Conservation (phyloP, 768 basidiomycete species). For the Ephemerocybe angulata region DNA sequence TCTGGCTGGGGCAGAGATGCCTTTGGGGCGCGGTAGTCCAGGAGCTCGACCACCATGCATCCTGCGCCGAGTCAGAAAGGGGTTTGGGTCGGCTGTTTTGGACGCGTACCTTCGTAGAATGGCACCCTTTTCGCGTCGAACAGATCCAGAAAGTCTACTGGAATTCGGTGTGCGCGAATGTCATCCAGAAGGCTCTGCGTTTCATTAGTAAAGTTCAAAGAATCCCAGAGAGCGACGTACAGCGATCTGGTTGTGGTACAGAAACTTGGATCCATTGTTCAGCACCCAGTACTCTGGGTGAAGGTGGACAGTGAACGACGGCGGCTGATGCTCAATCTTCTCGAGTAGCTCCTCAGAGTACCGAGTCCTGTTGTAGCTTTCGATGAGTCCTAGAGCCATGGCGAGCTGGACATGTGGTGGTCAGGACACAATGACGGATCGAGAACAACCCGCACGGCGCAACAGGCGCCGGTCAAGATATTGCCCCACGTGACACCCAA, state of each 20-base stretch:
- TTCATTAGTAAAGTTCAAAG: neutral
- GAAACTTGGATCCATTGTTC: conserved; percentile 77
- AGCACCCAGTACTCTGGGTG: conserved; percentile 80
- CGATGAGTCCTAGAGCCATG: conserved; percentile 23
- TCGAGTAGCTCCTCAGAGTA: conserved; percentile 58
- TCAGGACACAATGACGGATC: neutral
- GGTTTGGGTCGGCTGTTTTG: neutral
- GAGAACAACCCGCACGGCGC: neutral
- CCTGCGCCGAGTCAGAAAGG: conserved; percentile 39
- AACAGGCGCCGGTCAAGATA: neutral
- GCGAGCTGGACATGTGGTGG: neutral
- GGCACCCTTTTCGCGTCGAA: conserved; percentile 71
- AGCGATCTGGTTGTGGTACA: conserved; percentile 77
- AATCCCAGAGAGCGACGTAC: conserved; percentile 26
- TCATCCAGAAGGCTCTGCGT: conserved; percentile 75
- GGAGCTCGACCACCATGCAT: conserved; percentile 80
- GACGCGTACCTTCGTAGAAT: conserved; percentile 77
- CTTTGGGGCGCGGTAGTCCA: conserved; percentile 67
- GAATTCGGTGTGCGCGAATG: conserved; percentile 78
- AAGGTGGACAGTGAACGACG: conserved; percentile 78
- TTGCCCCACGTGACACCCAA: neutral
- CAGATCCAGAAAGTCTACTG: conserved; percentile 78
- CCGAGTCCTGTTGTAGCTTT: conserved; percentile 72
- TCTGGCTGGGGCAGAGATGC: conserved; percentile 54
- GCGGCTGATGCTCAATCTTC: conserved; percentile 49